Base-by-base conservation (phyloP, 352 stramenopile species). In the Phytopythium ostracodes region DNA sequence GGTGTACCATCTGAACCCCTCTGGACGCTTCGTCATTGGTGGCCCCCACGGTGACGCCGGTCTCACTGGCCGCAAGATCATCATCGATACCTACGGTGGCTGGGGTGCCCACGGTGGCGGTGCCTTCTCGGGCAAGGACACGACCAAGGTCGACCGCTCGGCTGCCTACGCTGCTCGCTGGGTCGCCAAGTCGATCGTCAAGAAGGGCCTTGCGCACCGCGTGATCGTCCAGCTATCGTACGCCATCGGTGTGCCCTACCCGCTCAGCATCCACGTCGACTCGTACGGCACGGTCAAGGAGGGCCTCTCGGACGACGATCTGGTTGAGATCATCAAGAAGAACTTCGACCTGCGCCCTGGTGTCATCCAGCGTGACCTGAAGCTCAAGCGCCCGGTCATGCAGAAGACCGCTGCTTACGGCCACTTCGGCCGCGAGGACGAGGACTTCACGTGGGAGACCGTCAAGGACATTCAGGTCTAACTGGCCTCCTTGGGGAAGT, bases 1-100 rank as follows among this genome's bases (percentile, higher is more conserved):
- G 51, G 96, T 99, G 65, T 99, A 99, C 88, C 96, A 99, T 89
- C 78, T 99, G 67, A 99, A 99, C 81, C 98, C 98, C 42, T 99
- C 94, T 64, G 97, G 97, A 66, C 86, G 97, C 56, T 99, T 99
- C 76, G 96, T 99, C 25, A 99, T 99, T 75, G 98, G 98, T 61
- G 98, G 98, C 61, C 98, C 98, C 24, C 97, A 99, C 80, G 97
- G 97, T 60, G 98, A 99, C 81, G 97, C 97, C 35, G 97, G 98
- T 75, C 82, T 99, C 2, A 99, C 98, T 27, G 98, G 98, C 62
- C 90, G 98, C 53, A 99, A 99, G 85, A 99, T 99, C 72, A 98
- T 98, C 67, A 98, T 98, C n/a, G 94, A 99, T 82, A 99, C 96
- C 4, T 99, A 99, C 79, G 98, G 98, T 55, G 98, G 98, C 64